These are phyloP conservation scores for Globisporangium paddicum DNA, from an alignment of 352 stramenopile species.

Conservation along the genomic window DNA sequence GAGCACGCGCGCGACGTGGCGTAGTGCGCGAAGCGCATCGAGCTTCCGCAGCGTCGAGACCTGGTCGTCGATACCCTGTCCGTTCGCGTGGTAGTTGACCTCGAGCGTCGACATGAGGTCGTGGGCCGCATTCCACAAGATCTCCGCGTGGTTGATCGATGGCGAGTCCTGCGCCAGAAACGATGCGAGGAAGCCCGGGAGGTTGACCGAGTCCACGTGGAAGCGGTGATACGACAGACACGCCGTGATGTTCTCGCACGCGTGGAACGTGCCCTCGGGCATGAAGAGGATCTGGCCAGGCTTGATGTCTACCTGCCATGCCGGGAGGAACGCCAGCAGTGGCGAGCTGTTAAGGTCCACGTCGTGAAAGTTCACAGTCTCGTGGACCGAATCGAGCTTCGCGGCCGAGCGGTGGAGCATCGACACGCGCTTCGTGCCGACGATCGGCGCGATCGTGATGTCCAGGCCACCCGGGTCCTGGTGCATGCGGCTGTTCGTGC, in stretches of 20 bases:
- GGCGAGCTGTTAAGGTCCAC: constrained; percentile 84
- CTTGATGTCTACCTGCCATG: constrained; percentile 85
- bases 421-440: constrained; percentile 73
- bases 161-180: constrained; percentile 88
- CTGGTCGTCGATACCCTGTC: constrained; percentile 29
- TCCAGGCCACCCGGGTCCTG: constrained; percentile 87
- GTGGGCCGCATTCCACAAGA: constrained; percentile 90
- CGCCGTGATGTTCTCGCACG: constrained; percentile 90
- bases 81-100: constrained; percentile 61
- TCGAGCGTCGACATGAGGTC: constrained; percentile 88
- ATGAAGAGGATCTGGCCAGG: constrained; percentile 93
- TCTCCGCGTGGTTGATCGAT: constrained; percentile 89
- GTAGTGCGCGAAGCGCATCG: constrained; percentile 57
- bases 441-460: constrained; percentile 93
- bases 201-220: constrained; percentile 91
- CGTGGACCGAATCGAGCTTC: constrained; percentile 84
- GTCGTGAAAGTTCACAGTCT: constrained; percentile 75
- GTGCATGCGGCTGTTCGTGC: constrained; percentile 89
- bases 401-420: constrained; percentile 70
- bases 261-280: constrained; percentile 91
- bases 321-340: constrained; percentile 82
- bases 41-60: constrained; percentile 55
- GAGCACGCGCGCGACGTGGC: constrained; percentile 55
- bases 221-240: constrained; percentile 94
- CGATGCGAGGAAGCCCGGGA: constrained; percentile 85